Evolutionary conservation across 306 rosid genomes (phyloP).

Genomic region (Ormosia semicastrata): DNA sequence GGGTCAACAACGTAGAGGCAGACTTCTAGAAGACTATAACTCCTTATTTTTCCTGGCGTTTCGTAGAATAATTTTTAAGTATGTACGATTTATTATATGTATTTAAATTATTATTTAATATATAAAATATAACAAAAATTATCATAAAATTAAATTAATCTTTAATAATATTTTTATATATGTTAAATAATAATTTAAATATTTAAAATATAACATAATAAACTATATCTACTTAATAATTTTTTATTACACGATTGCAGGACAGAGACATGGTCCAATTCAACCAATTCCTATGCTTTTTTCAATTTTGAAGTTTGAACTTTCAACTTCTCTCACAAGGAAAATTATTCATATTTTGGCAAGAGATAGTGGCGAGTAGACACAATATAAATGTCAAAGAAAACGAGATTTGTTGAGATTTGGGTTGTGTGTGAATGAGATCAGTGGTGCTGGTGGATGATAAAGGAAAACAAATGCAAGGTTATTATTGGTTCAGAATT

Average conservation of each 20-base stretch:
- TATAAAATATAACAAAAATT: too few species aligned
- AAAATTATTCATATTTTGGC: background rate
- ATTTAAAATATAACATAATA: too few species aligned
- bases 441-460: background rate
- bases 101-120: too few species aligned
- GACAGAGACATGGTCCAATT: background rate
- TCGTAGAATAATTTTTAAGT: too few species aligned
- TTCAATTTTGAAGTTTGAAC: background rate
- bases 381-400: background rate
- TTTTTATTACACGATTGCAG: too few species aligned
- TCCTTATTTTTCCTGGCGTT: background rate
- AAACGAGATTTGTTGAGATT: background rate
- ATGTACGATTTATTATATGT: too few species aligned
- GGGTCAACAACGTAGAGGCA: background rate
- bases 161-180: too few species aligned
- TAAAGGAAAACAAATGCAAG: background rate
- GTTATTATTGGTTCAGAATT: background rate
- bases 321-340: conserved; percentile 10
- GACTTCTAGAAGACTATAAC: background rate
- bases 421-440: background rate
- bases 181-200: too few species aligned
- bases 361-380: conserved; percentile 16
- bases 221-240: too few species aligned
- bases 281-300: background rate
- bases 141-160: too few species aligned